Conservation (phyloP, 2,329 filamentous ascomycete genomes). For the Periconia sp. region DNA sequence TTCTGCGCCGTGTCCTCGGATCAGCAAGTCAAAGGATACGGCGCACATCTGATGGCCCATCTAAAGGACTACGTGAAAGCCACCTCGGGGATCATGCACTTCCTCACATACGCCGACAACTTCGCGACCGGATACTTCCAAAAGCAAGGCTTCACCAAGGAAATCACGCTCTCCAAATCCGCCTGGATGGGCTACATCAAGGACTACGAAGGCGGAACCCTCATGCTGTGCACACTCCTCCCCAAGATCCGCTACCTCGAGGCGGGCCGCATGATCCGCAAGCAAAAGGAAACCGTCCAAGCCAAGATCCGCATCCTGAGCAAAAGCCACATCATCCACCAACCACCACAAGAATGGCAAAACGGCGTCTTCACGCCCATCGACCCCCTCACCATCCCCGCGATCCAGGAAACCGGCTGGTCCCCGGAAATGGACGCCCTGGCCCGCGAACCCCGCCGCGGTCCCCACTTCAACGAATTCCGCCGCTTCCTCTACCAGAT, state of each 20-base stretch:
- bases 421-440: constrained; percentile 97
- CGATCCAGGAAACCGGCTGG: constrained; percentile 89
- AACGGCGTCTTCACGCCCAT: constrained; percentile 67
- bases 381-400: constrained; percentile 79
- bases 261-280: constrained; percentile 87
- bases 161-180: constrained; percentile 86
- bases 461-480: constrained; percentile 93
- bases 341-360: constrained; percentile 83
- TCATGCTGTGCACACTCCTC: constrained; percentile 99
- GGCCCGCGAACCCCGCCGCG: constrained; percentile 89
- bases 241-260: constrained; percentile 94
- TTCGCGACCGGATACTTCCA: constrained; percentile 99
- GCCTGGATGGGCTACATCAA: constrained; percentile 99
- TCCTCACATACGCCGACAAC: constrained; percentile 97
- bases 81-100: constrained; percentile 96
- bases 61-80: constrained; percentile 98
- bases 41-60: constrained; percentile 96
- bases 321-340: constrained; percentile 83
- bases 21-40: constrained; percentile 98
- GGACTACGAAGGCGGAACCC: constrained; percentile 97
- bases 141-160: constrained; percentile 98
- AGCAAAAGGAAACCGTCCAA: constrained; percentile 93
- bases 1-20: constrained; percentile 98
- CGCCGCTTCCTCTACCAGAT: constrained; percentile 91
- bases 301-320: constrained; percentile 93